Evolutionary conservation across 2,329 filamentous ascomycete genomes (phyloP).

Genomic region (Cercospora canescens): DNA sequence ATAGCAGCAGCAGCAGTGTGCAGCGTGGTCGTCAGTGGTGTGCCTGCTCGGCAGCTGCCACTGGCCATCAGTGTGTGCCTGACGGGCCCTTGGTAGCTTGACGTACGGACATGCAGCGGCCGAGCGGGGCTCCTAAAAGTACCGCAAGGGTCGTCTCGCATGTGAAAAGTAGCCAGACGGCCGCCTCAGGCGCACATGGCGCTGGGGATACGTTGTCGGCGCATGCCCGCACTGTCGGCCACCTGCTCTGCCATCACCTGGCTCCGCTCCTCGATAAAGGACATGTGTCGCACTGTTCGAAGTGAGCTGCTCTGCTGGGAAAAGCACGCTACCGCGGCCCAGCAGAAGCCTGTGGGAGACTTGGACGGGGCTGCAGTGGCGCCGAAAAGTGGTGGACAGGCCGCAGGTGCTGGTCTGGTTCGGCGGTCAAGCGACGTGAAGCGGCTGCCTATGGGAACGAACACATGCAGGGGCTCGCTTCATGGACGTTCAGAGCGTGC

Average conservation of each 20-base stretch:
- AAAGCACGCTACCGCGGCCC: not conserved
- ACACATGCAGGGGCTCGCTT: not conserved
- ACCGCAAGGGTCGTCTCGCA: not conserved
- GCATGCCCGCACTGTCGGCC: not conserved
- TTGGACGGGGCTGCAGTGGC: not conserved
- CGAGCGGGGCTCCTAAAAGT: not conserved
- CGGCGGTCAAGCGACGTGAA: not conserved
- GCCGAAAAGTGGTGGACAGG: slow-evolving; percentile 3
- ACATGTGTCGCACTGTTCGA: not conserved
- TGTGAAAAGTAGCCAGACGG: not conserved
- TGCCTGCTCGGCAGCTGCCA: not conserved
- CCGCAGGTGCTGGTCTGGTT: not conserved
- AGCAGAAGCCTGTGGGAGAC: not conserved
- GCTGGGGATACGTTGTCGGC: not conserved
- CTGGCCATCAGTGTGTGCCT: not conserved
- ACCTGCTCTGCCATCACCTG: not conserved
- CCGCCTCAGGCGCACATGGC: not conserved
- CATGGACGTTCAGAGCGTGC: not conserved
- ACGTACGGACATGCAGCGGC: not conserved
- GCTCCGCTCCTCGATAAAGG: not conserved
- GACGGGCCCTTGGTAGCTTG: not conserved
- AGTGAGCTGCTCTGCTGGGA: not conserved
- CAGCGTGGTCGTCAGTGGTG: not conserved
- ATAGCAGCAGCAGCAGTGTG: not conserved
- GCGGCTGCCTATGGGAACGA: not conserved